Base-by-base conservation (phyloP, 805 yeast genomes). In the Barnettozyma californica region DNA sequence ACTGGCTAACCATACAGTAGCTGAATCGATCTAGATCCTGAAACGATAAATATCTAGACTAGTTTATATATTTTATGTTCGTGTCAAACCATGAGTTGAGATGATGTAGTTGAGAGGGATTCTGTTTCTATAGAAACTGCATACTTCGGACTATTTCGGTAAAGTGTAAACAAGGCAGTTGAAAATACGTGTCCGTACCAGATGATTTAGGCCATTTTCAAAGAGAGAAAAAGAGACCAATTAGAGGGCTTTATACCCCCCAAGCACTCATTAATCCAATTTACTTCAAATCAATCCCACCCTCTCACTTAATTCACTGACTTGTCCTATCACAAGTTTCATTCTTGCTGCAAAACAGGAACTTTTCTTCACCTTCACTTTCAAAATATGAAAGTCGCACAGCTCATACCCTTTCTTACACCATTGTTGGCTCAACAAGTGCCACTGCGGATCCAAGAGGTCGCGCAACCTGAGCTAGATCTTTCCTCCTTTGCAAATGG, bases 381-480 rank as follows among this genome's bases (percentile, higher is more conserved):
- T 29, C 33, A 7, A 13, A 16, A 20, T 25, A 48, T 45, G 48
- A 45, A 33, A 18, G 40, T 48, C 16, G 19, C 45, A 45, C 46
- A 37, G 14, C 25, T 34, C 18, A 39, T 47, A 19, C 45, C 43
- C 19, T 25, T 44, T 13, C 36, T 47, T 16, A 27, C 42, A 6
- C 44, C 50, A 34, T 13, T 44, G 21, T 13, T 39, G 1, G 47
- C 47, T 9, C 47, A 43, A 9, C 46, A 33, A 20, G 9, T 33
- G 6, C 46, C 50, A 2, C 39, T 47, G 27, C 55, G 51, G 52
- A 47, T 47, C 14, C 50, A 53, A 18, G 44, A 46, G 1, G 41
- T 57, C 19, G 34, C 43, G 1, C 33, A 33, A 14, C 63, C 64
- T 3, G 33, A 50, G 18, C 49, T 59, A 6, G 61, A 59, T 44